Percentiles rank a stretch among this genome's conserved stretches.
Evolutionary conservation across 2,329 filamentous ascomycete species (phyloP).

Genomic region (Cladorrhinum sp.): DNA sequence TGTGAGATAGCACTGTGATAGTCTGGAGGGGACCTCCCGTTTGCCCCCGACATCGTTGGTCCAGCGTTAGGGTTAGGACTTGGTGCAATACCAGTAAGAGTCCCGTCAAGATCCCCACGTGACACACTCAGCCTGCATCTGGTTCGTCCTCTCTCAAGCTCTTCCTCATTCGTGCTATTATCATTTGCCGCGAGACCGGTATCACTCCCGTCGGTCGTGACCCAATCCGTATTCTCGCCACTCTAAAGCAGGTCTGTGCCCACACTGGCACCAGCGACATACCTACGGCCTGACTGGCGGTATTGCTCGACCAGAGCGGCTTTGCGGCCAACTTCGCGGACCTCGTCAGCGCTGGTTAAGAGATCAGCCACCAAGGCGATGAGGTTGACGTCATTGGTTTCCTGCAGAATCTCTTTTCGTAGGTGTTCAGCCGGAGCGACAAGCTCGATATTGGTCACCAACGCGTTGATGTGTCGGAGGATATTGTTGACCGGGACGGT

Average conservation of each 20-base stretch:
- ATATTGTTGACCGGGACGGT: conserved; percentile 63
- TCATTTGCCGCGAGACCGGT: no score
- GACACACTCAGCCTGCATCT: no score
- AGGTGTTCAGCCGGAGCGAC: conserved; percentile 72
- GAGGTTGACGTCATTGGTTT: conserved; percentile 80
- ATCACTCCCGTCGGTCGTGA: no score
- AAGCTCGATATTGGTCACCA: conserved; percentile 78
- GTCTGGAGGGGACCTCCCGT: no score
- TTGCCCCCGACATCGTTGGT: no score
- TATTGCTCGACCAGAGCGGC: conserved; percentile 56
- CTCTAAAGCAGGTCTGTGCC: background rate
- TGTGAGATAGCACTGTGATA: no score
- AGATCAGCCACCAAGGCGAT: conserved; percentile 73
- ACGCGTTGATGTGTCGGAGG: conserved; percentile 82
- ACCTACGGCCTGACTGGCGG: conserved; percentile 10
- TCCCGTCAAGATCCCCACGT: no score
- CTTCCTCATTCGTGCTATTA: no score
- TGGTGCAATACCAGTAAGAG: no score
- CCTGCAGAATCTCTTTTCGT: conserved; percentile 66
- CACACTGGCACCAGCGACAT: conserved; percentile 14
- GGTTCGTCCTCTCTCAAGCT: no score
- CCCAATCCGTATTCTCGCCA: no score
- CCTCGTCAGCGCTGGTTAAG: conserved; percentile 67
- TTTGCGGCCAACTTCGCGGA: conserved; percentile 73
- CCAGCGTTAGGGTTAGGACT: no score